Evolutionary conservation across 1,139 yeast genomes (phyloP).

Genomic region (Candida sp.): DNA sequence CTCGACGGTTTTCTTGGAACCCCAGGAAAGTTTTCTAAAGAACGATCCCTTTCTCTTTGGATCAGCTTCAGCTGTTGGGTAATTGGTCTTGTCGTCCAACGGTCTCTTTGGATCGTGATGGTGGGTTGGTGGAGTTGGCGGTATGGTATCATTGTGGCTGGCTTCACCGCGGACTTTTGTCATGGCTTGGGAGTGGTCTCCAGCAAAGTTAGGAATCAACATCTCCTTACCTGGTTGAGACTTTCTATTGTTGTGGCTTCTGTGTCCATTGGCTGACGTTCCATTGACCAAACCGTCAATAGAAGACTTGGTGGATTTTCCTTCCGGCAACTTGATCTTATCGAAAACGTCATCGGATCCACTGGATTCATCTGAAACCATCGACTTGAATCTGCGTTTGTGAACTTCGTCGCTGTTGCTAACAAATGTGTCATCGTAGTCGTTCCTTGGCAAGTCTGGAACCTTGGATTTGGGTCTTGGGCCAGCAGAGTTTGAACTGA

Average conservation of each 20-base stretch:
- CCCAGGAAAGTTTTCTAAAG: conserved; percentile 69
- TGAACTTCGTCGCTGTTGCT: conserved; percentile 32
- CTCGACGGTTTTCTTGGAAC: conserved; percentile 42
- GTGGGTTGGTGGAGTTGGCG: conserved; percentile 23
- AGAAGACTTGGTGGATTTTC: conserved; percentile 19
- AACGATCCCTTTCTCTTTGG: conserved; percentile 50
- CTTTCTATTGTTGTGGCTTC: conserved; percentile 23
- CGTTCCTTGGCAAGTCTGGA: conserved; percentile 33
- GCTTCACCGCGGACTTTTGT: conserved; percentile 27
- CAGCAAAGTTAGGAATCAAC: conserved; percentile 34
- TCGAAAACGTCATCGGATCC: conserved; percentile 39
- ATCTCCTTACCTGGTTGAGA: conserved; percentile 43
- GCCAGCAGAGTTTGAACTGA: conserved; percentile 16
- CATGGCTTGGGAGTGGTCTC: conserved; percentile 24
- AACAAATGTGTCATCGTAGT: conserved; percentile 39
- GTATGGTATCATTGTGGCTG: conserved; percentile 17
- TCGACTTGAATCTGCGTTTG: conserved; percentile 16
- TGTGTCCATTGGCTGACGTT: conserved; percentile 9
- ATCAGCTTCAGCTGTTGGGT: conserved; percentile 17
- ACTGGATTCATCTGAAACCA: conserved; percentile 19
- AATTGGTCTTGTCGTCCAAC: conserved; percentile 37
- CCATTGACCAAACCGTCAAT: conserved; percentile 17
- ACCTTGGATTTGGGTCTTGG: conserved; percentile 37
- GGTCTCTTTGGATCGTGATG: conserved; percentile 24
- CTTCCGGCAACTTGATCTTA: conserved; percentile 48